A percentile compares a stretch with the other conserved stretches of the same genome.
Evolutionary conservation across 2,329 filamentous ascomycete genomes (phyloP).

Genomic region (Mollisiaceae sp.): DNA sequence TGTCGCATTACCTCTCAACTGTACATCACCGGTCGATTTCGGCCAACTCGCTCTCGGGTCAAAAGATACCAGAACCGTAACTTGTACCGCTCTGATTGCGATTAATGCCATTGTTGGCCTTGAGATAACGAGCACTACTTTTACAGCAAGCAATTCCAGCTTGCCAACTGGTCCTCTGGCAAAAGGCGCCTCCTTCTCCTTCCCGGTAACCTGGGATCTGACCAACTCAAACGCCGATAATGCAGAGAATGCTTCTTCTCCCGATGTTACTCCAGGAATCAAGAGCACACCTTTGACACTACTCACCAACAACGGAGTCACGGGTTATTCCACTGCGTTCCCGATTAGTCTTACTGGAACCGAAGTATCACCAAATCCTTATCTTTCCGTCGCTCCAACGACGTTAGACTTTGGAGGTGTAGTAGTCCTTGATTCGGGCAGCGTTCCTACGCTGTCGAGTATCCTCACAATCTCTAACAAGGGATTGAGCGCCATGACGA

Average conservation of each 20-base stretch:
- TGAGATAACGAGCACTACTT: constrained; percentile 40
- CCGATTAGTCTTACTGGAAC: constrained; percentile 45
- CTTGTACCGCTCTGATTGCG: constrained; percentile 44
- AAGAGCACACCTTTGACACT: constrained; percentile 44
- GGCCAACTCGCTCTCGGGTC: constrained; percentile 42
- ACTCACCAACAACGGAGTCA: constrained; percentile 43
- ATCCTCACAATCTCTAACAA: constrained; percentile 44
- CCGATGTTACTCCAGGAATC: constrained; percentile 40
- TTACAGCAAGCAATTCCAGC: constrained; percentile 40
- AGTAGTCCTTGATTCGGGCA: constrained; percentile 37
- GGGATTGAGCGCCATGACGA: constrained; percentile 41
- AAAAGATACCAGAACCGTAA: constrained; percentile 34
- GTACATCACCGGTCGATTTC: constrained; percentile 45
- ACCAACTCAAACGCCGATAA: constrained; percentile 25
- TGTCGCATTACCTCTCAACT: constrained; percentile 46
- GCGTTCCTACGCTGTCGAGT: constrained; percentile 31
- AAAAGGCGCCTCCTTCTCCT: constrained; percentile 42
- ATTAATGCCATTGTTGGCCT: constrained; percentile 42
- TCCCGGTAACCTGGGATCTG: constrained; percentile 45
- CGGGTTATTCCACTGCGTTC: constrained; percentile 43
- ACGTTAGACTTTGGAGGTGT: constrained; percentile 45
- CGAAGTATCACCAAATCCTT: constrained; percentile 42
- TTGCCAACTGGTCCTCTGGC: constrained; percentile 42
- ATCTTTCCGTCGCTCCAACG: constrained; percentile 41
- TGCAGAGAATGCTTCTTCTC: constrained; percentile 26